Evolutionary conservation across 352 stramenopile species (phyloP).

Genomic region (Globisporangium takayamanum): DNA sequence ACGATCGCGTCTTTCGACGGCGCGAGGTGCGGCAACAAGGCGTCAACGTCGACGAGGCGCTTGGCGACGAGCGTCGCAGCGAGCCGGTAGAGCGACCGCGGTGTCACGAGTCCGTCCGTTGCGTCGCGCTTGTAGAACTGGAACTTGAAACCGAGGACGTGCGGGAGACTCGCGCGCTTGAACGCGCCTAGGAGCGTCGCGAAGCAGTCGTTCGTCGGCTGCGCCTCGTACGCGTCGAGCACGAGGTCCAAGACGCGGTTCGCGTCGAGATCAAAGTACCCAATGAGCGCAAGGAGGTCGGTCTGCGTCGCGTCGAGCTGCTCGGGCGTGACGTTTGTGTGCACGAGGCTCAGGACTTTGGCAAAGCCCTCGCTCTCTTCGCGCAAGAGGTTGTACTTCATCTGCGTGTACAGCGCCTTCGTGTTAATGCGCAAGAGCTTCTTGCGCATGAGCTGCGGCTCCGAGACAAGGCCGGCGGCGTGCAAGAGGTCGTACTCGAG

Average conservation of each 20-base stretch:
- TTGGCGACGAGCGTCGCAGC: conserved; percentile 86
- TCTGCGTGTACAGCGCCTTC: conserved; percentile 91
- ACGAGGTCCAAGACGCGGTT: conserved; percentile 93
- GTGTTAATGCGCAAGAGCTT: conserved; percentile 85
- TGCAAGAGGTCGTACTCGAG: conserved; percentile 78
- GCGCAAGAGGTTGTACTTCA: conserved; percentile 95
- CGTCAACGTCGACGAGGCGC: conserved; percentile 68
- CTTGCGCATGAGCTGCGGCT: conserved; percentile 50
- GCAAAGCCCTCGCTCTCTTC: conserved; percentile 96
- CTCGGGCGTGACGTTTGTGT: conserved; percentile 56
- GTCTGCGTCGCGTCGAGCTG: conserved; percentile 65
- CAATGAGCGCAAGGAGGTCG: conserved; percentile 72
- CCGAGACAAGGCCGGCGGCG: conserved; percentile 41
- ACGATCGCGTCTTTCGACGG: conserved; percentile 64
- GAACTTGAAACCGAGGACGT: conserved; percentile 93
- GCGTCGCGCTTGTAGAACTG: conserved; percentile 79
- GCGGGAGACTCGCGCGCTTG: conserved; percentile 72
- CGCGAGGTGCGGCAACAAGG: conserved; percentile 70
- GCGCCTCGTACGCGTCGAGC: conserved; percentile 90
- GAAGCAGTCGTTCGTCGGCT: conserved; percentile 76
- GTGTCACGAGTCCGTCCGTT: conserved; percentile 36
- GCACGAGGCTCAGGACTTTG: conserved; percentile 86
- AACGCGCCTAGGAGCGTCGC: conserved; percentile 63
- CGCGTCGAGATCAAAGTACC: conserved; percentile 94
- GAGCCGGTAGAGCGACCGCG: conserved; percentile 72